Evolutionary conservation across 2,329 filamentous ascomycete species (phyloP).

Genomic region (Clarireedia paspali): DNA sequence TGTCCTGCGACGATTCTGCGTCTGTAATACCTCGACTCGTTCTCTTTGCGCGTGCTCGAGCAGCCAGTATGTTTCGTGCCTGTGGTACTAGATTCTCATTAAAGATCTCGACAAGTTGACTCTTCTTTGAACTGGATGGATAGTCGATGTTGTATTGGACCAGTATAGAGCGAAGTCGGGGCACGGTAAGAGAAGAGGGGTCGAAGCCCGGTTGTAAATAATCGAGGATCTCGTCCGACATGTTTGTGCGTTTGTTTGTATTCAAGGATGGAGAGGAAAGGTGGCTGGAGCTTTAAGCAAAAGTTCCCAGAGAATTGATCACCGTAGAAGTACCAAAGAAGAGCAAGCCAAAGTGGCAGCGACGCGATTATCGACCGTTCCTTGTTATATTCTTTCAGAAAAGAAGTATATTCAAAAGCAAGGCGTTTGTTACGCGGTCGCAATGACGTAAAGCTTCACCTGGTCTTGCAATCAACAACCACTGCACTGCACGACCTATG

Average conservation of each 20-base stretch:
- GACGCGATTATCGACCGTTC: not conserved
- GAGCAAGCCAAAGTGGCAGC: not conserved
- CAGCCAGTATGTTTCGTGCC: constrained; percentile 66
- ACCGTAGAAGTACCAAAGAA: not conserved
- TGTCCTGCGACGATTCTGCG: constrained; percentile 37
- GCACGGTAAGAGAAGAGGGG: constrained; percentile 73
- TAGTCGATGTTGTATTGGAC: constrained; percentile 83
- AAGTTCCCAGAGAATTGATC: not conserved
- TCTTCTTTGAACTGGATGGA: constrained; percentile 84
- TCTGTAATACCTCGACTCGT: constrained; percentile 79
- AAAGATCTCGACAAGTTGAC: constrained; percentile 78
- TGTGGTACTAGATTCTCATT: constrained; percentile 71
- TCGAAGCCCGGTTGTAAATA: constrained; percentile 89
- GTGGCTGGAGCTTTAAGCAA: not conserved
- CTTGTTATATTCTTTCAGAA: not conserved
- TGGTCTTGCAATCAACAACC: not conserved
- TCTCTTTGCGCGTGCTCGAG: constrained; percentile 71
- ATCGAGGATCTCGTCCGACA: constrained; percentile 35
- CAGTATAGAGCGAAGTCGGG: constrained; percentile 82
- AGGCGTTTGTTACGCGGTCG: not conserved
- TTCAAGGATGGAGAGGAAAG: not conserved
- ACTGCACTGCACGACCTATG: not conserved
- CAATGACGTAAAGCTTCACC: constrained; percentile 6
- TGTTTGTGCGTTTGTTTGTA: not conserved
- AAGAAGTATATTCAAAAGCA: not conserved